Base-by-base conservation (phyloP, 768 basidiomycete genomes). In the Pleurotus cornucopiae region DNA sequence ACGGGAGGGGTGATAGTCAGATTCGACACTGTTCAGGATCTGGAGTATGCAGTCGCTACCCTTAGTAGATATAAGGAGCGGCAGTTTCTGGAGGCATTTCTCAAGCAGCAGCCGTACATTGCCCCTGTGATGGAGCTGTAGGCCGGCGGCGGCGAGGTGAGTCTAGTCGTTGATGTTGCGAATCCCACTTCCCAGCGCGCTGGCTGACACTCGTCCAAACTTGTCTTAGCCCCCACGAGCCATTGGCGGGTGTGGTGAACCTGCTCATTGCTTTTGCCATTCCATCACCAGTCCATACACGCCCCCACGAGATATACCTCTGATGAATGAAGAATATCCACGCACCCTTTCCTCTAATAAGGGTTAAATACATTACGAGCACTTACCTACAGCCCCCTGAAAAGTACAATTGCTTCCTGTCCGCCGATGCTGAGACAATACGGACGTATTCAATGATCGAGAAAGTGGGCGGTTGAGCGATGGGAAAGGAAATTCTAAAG, bases 101-200 rank as follows among this genome's bases (percentile, higher is more conserved):
- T 53, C 37, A 53, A 53, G 51, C 51, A 53, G 51, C 51, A 43
- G 25, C 51, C 51, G 26, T 53, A 53, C 23, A 39, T 53, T 18
- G n/a, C 39, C 14, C 51, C 51, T 11, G 26, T 53, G 38, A n/a
- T 53, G 51, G 51, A 53, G 38, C 39, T 53, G 21, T 53, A 53
- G 51, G 39, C 23, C 21, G 16, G 11, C n/a, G 38, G 7, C 23
- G 30, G 30, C 30, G 38, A 26, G 51, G 51, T 53, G 51, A 53
- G 51, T 6, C 30, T 34, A 44, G 20, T 21, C 13, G 41, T 44
- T n/a, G 41, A 44, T 44, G 20, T 44, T 3, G 41, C 20, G 41
- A 5, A 44, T 44, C 30, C 30, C 30, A 34, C 9, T 11, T 34
- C 30, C 30, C 30, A 34, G 30, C 30, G 30, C 30, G 30, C 30